Evolutionary conservation across 2,329 filamentous ascomycete species (phyloP).

Genomic region (Teratosphaeria nubilosa): DNA sequence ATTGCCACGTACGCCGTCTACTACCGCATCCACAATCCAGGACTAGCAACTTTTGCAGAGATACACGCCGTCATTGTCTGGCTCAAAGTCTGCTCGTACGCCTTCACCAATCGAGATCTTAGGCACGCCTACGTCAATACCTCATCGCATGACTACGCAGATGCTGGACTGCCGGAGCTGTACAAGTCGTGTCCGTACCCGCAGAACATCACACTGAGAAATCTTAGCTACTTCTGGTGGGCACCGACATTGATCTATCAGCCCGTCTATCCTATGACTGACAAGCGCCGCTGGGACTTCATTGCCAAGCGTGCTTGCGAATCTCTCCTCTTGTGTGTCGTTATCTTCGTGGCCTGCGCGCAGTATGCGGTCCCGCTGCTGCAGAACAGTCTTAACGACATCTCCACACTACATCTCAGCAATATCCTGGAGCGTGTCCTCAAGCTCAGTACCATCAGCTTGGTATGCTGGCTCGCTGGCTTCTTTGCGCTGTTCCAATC

Average conservation of each 20-base stretch:
- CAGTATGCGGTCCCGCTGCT: slow-evolving; percentile 90
- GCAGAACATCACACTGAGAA: slow-evolving; percentile 75
- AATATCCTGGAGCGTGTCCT: slow-evolving; percentile 82
- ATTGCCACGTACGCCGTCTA: slow-evolving; percentile 82
- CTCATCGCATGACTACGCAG: slow-evolving; percentile 48
- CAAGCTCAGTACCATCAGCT: slow-evolving; percentile 89
- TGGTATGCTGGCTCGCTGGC: slow-evolving; percentile 93
- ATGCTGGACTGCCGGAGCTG: slow-evolving; percentile 64
- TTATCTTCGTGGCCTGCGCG: slow-evolving; percentile 79
- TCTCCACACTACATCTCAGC: slow-evolving; percentile 66
- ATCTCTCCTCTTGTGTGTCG: slow-evolving; percentile 61
- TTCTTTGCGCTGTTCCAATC: slow-evolving; percentile 97
- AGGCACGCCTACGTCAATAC: slow-evolving; percentile 67
- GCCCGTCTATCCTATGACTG: slow-evolving; percentile 82
- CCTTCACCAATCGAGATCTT: slow-evolving; percentile 90
- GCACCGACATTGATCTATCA: slow-evolving; percentile 94
- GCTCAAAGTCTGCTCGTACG: slow-evolving; percentile 92
- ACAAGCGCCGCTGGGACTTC: slow-evolving; percentile 75
- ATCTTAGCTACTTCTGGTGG: slow-evolving; percentile 95
- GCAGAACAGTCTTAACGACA: slow-evolving; percentile 79
- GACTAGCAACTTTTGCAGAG: slow-evolving; percentile 85
- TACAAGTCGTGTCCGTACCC: slow-evolving; percentile 83
- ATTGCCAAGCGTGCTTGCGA: slow-evolving; percentile 75
- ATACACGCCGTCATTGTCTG: slow-evolving; percentile 90
- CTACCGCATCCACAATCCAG: slow-evolving; percentile 80